Percentiles rank a stretch among this genome's conserved stretches.
Evolutionary conservation across 805 yeast species (phyloP).

Genomic region (Yarrowia bubula): DNA sequence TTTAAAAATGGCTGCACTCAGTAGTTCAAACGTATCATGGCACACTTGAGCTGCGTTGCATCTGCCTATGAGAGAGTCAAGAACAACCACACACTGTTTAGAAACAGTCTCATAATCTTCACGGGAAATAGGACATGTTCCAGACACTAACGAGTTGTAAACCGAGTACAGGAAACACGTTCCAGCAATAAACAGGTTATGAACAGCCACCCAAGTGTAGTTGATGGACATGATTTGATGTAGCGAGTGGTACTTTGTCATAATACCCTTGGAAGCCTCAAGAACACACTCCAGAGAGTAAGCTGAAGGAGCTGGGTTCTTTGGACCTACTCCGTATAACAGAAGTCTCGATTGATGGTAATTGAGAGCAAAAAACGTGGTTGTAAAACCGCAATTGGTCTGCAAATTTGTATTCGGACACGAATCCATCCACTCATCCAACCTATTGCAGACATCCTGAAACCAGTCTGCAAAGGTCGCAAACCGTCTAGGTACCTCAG

Average conservation of each 20-base stretch:
- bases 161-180: slow-evolving; percentile 76
- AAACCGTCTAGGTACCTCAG: slow-evolving; percentile 67
- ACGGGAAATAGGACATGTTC: slow-evolving; percentile 43
- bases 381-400: slow-evolving; percentile 73
- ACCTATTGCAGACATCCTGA: slow-evolving; percentile 46
- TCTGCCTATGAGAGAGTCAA: slow-evolving; percentile 59
- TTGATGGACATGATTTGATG: slow-evolving; percentile 59
- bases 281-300: slow-evolving; percentile 57
- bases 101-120: slow-evolving; percentile 52
- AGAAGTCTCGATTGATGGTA: slow-evolving; percentile 71
- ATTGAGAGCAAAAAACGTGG: slow-evolving; percentile 68
- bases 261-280: slow-evolving; percentile 64
- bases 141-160: slow-evolving; percentile 50
- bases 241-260: slow-evolving; percentile 59
- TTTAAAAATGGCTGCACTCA: slow-evolving; percentile 59
- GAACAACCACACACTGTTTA: slow-evolving; percentile 48
- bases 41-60: slow-evolving; percentile 80
- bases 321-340: slow-evolving; percentile 76
- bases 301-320: slow-evolving; percentile 51
- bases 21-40: slow-evolving; percentile 64
- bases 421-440: slow-evolving; percentile 61
- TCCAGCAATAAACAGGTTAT: slow-evolving; percentile 84
- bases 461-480: slow-evolving; percentile 62
- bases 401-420: slow-evolving; percentile 56
- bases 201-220: slow-evolving; percentile 92